Conservation (phyloP, 2,329 filamentous ascomycete genomes). For the Ilyonectria destructans region DNA sequence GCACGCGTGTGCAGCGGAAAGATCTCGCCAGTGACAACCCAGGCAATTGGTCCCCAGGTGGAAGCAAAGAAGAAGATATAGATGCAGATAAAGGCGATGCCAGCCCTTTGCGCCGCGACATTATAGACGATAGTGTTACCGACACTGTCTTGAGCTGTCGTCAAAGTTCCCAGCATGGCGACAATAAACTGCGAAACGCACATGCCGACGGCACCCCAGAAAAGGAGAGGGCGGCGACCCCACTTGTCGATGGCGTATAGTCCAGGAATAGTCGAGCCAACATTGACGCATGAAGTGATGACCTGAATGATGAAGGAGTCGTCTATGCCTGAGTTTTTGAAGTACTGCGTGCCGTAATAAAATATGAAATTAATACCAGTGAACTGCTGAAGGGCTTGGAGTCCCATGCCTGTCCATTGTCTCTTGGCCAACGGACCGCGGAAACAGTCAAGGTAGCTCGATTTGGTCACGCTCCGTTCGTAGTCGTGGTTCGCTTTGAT, state of each 20-base stretch:
- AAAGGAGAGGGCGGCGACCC: conserved; percentile 71
- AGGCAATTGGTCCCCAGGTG: conserved; percentile 89
- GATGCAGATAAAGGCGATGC: conserved; percentile 88
- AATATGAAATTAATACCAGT: conserved; percentile 57
- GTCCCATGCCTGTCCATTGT: conserved; percentile 74
- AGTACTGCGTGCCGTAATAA: conserved; percentile 56
- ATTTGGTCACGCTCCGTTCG: conserved; percentile 67
- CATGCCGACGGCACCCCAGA: conserved; percentile 76
- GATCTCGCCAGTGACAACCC: conserved; percentile 90
- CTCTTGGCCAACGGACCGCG: conserved; percentile 68
- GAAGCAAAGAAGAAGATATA: conserved; percentile 95
- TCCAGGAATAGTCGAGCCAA: conserved; percentile 52
- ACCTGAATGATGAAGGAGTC: conserved; percentile 54
- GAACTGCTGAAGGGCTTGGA: conserved; percentile 69
- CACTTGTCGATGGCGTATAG: conserved; percentile 54
- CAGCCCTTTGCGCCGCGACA: conserved; percentile 42
- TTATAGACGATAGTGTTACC: conserved; percentile 67
- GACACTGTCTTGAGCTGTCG: conserved; percentile 63
- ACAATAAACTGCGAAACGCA: conserved; percentile 71
- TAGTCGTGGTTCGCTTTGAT: conserved; percentile 75
- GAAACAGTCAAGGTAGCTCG: conserved; percentile 71
- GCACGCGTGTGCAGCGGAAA: conserved; percentile 83
- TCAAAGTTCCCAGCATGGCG: conserved; percentile 69
- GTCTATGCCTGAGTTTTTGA: conserved; percentile 53
- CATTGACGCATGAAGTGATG: conserved; percentile 55